These are phyloP conservation scores for Polygonum aviculare DNA, from an alignment of 148 eudicot species.

Conservation along the genomic window DNA sequence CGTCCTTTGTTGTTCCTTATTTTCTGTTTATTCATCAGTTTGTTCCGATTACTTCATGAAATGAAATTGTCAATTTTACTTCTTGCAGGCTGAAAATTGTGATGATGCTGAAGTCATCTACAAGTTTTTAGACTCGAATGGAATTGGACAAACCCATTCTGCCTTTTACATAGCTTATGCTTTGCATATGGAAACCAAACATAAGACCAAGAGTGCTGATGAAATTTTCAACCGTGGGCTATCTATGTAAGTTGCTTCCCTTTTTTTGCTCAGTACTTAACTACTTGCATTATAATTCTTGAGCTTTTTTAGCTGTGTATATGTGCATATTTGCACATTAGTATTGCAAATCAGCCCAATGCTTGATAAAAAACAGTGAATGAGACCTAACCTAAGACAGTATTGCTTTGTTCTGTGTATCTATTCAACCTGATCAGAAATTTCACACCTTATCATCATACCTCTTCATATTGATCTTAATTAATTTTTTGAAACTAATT, in stretches of 20 bases:
- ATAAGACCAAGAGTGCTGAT: conserved; percentile 69
- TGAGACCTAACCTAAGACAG: neutral
- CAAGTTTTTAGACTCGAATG: conserved; percentile 77
- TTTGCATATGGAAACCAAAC: conserved; percentile 67
- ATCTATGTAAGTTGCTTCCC: conserved; percentile 42
- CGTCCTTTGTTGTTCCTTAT: neutral
- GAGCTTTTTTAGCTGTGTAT: neutral
- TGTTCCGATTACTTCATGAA: neutral
- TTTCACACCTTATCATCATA: neutral
- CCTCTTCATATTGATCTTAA: neutral
- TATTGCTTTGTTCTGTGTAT: neutral
- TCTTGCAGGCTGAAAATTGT: conserved; percentile 88
- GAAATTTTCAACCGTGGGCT: conserved; percentile 72
- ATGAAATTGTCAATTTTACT: neutral
- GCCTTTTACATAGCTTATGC: conserved; percentile 71
- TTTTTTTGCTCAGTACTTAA: neutral
- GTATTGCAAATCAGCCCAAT: neutral
- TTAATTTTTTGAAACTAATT: neutral
- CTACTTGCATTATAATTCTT: neutral
- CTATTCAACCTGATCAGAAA: neutral
- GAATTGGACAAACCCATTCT: conserved; percentile 75
- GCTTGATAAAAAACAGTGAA: neutral
- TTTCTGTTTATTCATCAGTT: neutral
- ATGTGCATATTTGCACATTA: neutral
- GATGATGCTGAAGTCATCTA: conserved; percentile 85